Evolutionary conservation across 805 yeast genomes (phyloP).

Genomic region (Zygosaccharomyces bailii): DNA sequence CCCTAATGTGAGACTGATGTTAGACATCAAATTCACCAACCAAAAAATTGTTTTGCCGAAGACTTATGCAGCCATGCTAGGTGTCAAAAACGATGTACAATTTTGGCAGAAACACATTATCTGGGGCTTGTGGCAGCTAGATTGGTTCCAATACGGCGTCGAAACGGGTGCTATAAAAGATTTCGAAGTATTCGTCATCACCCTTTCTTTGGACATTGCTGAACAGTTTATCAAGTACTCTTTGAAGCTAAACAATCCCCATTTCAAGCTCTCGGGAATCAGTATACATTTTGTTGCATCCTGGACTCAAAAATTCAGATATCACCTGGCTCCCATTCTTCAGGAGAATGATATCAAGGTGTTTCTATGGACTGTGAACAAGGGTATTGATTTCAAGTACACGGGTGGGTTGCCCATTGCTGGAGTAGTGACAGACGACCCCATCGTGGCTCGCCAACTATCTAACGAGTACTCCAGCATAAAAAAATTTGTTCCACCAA

Average conservation of each 20-base stretch:
- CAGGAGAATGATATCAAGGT: constrained; percentile 36
- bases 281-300: constrained; percentile 47
- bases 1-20: constrained; percentile 40
- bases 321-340: constrained; percentile 31
- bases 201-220: constrained; percentile 37
- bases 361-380: constrained; percentile 54
- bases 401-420: constrained; percentile 29
- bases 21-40: constrained; percentile 51
- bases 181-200: constrained; percentile 37
- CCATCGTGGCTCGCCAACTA: constrained; percentile 21
- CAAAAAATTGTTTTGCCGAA: constrained; percentile 42
- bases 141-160: constrained; percentile 44
- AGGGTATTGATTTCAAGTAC: constrained; percentile 31
- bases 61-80: constrained; percentile 37
- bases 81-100: constrained; percentile 38
- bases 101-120: constrained; percentile 47
- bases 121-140: constrained; percentile 52
- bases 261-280: constrained; percentile 54
- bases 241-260: constrained; percentile 36
- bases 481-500: constrained; percentile 19
- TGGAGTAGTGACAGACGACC: constrained; percentile 35
- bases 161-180: constrained; percentile 38
- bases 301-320: constrained; percentile 41
- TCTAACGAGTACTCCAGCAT: constrained; percentile 9
- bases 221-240: constrained; percentile 38